Percentiles rank a stretch among this genome's conserved stretches.
Conservation (phyloP, 2,329 filamentous ascomycete genomes). For the Colletotrichum coccodes region DNA sequence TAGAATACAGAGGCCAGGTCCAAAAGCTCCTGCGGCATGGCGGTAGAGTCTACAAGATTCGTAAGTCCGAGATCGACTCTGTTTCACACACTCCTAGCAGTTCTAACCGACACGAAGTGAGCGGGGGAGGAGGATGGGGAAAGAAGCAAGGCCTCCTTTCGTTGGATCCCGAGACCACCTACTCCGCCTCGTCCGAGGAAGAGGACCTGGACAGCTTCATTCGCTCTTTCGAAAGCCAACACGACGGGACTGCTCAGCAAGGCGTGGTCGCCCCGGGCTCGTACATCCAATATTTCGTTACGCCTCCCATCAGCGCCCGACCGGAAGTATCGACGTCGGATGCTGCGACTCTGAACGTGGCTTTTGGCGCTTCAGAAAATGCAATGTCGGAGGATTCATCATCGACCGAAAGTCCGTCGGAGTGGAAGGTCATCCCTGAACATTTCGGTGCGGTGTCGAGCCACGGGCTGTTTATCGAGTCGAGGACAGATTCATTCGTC, state of each 20-base stretch:
- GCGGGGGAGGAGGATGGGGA: conserved; percentile 88
- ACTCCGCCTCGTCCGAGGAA: conserved; percentile 57
- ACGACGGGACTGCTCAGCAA: conserved; percentile 49
- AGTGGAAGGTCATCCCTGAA: conserved; percentile 39
- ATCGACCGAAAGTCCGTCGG: conserved; percentile 34
- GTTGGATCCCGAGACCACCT: conserved; percentile 75
- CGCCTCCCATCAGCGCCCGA: conserved; percentile 38
- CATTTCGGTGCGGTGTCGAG: conserved; percentile 74
- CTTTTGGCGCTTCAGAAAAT: conserved; percentile 47
- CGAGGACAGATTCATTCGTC: too few species aligned
- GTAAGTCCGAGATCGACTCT: conserved; percentile 46
- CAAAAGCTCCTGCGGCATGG: conserved; percentile 34
- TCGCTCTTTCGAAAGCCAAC: conserved; percentile 36
- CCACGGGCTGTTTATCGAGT: conserved; percentile 64
- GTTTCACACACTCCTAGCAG: not conserved
- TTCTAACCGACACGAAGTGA: conserved; percentile 59
- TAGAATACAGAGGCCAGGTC: conserved; percentile 24
- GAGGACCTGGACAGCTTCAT: conserved; percentile 65
- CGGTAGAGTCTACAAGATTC: conserved; percentile 54
- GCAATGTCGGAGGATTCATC: conserved; percentile 1
- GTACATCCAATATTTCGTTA: conserved; percentile 73
- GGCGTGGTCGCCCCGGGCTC: conserved; percentile 72
- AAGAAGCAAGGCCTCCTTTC: conserved; percentile 82
- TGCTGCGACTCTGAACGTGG: conserved; percentile 34
- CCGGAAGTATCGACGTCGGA: conserved; percentile 21